Evolutionary conservation across 139 green algal genomes (phyloP), one percentile per base, ranked within the genome.

Genomic region (Coelastrella sp.): DNA sequence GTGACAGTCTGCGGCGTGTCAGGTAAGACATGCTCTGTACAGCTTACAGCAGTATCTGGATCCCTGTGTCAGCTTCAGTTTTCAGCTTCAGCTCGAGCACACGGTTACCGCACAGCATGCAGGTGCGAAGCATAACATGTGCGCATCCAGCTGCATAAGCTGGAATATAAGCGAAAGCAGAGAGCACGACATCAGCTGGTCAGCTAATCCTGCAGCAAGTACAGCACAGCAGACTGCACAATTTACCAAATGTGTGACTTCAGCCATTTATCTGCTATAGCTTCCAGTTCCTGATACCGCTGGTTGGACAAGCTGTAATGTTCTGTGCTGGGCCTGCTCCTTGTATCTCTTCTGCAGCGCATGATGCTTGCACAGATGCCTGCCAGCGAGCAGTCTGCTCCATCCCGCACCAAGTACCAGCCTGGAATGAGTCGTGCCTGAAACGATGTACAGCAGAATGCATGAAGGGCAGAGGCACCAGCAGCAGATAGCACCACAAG

Each of bases 1-100:
- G 97, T 99, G 60, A 99, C 97, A 47, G 97, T 99, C 3, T 99
- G 97, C 90, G 97, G 97, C 16, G 93, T 96, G 13, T 98, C 95
- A 87, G 91, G 95, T 93, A 68, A 4, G 91, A 16, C n/a, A 8
- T 6, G 11, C 13, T 8, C 14, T 0, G 16, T 71, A 71, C 32
- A 7, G 3, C 64, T 20, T 71, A 71, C 3, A 71, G 2, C 16
- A 20, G 64, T 71, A 20, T 11, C 64, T 71, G 3, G 2, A 14
- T 71, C 64, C 64, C 64, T 7, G 16, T 71, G 64, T 71, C 16
- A 71, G 64, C 64, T 71, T 11, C 64, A 71, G 11, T 4, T 47
- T 47, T 47, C 32, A 47, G 32, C 32, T 47, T 47, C 32, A 47
- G 32, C 32, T 47, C 32, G 32, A 47, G 32, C 32, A 47, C 32